Percentiles rank a stretch among this genome's conserved stretches.
These are phyloP conservation scores for Pseudodiploospora longispora DNA, from an alignment of 2,329 filamentous ascomycete species.

Conservation along the genomic window DNA sequence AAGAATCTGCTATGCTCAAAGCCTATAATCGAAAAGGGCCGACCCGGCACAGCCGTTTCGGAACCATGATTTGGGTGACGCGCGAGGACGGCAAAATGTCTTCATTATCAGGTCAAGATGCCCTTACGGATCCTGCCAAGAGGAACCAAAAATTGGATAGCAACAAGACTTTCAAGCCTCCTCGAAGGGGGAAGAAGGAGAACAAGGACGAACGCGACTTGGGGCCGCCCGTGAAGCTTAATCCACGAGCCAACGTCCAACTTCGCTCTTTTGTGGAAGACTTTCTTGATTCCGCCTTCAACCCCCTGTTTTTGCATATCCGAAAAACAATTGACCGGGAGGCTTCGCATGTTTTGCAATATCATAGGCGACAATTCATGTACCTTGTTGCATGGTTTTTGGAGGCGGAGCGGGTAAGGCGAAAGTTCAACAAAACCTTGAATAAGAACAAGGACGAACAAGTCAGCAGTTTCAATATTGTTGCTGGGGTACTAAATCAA, in stretches of 20 bases:
- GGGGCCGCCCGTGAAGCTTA: conserved; percentile 63
- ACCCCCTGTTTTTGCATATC: conserved; percentile 77
- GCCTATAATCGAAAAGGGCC: conserved; percentile 70
- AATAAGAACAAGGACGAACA: conserved; percentile 43
- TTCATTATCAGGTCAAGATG: conserved; percentile 82
- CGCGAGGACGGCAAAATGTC: conserved; percentile 76
- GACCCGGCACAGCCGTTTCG: conserved; percentile 86
- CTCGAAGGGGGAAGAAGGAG: conserved; percentile 54
- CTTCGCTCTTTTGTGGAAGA: conserved; percentile 81
- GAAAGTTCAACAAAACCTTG: conserved; percentile 48
- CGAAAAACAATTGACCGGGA: conserved; percentile 87
- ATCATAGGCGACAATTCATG: conserved; percentile 80
- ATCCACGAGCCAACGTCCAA: conserved; percentile 63
- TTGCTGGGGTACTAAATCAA: conserved; percentile 86
- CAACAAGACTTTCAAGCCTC: conserved; percentile 83
- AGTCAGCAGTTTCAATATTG: conserved; percentile 71
- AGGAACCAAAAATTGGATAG: conserved; percentile 84
- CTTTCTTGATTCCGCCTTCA: conserved; percentile 92
- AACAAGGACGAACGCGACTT: conserved; percentile 65
- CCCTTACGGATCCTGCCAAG: conserved; percentile 62
- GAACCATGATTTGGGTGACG: conserved; percentile 96
- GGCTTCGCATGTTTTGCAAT: conserved; percentile 67
- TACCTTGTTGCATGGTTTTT: conserved; percentile 92
- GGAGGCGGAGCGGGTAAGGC: conserved; percentile 69
- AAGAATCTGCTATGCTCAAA: conserved; percentile 77